phyloP scores from a whole-genome alignment of 2,329 filamentous ascomycete species.

The Trichoderma guizhouense region DNA sequence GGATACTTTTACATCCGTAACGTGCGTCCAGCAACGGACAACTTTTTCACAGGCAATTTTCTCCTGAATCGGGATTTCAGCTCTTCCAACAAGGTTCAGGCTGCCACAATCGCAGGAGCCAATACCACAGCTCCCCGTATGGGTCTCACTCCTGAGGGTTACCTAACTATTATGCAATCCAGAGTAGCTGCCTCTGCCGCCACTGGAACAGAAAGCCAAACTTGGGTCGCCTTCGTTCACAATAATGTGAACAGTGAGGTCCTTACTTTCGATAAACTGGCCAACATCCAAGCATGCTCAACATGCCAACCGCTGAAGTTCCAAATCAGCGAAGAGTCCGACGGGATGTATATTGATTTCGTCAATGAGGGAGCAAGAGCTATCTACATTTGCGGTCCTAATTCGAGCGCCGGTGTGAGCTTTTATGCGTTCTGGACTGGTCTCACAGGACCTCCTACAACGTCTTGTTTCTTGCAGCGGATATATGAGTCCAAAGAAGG shows the following conservation, averaged over 20 bases:
- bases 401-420: not conserved
- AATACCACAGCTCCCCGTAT: conserved; percentile 1
- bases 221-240: not conserved
- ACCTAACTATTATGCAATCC: not conserved
- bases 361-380: not conserved
- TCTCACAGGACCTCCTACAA: not conserved
- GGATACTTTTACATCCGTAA: not conserved
- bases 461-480: not conserved
- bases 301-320: not conserved
- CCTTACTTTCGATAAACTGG: not conserved
- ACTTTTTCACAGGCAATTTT: not conserved
- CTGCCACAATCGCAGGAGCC: not conserved
- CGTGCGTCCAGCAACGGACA: not conserved
- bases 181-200: not conserved
- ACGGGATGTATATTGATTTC: not conserved
- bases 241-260: not conserved
- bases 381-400: not conserved
- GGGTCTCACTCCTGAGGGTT: not conserved
- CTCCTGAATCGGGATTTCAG: not conserved
- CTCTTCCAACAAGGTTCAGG: not conserved
- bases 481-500: conserved; percentile 1
- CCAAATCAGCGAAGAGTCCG: not conserved
- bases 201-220: not conserved
- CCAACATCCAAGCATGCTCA: not conserved
- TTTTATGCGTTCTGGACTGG: not conserved